Evolutionary conservation across 805 yeast genomes (phyloP), one percentile per base, ranked within the genome.

Genomic region (Lipomyces kockii): DNA sequence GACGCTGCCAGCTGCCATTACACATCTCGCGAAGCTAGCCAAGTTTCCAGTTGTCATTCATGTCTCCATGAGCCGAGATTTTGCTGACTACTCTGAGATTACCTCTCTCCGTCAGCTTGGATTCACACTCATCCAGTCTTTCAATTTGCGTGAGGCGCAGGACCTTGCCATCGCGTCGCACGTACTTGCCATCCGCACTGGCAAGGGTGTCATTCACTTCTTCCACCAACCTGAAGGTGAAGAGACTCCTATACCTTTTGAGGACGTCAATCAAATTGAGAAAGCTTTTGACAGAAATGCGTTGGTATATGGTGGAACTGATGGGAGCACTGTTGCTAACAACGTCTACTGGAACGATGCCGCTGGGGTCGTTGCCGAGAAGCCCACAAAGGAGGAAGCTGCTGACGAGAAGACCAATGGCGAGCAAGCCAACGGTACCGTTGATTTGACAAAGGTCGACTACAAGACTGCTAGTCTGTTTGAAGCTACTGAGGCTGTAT

Each of bases 91-190:
- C 78, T 86, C 90, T 34, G 80, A 85, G 17, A 84, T 91, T 35
- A 81, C 94, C 17, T 84, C 91, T 7, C 81, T 90, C 72, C 87
- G 93, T 75, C 94, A 91, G 76, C 80, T 89, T 54, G 86, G 87
- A 17, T 84, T 83, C 72, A 84, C 87, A 6, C 81, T 89, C 27
- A 77, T 93, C 69, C 84, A 92, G 64, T 90, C 97, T 20, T 87
- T 85, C 73, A 79, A 82, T 51, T 76, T 83, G 6, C 76, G 80
- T 37, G 91, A 89, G 68, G 81, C 89, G 11, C 78, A 81, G 57
- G 83, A 83, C 61, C 82, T 85, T 69, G 82, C 90, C 6, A 78
- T 85, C 58, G 84, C 87, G 32, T 86, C 96, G 2, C 85, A 86
- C 72, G 79, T 86, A 56, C 77, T 88, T 52, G 85, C 93, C 8